A percentile compares a stretch with the other conserved stretches of the same genome.
Conservation (phyloP, 2,329 filamentous ascomycete species). For the Didymella pomorum region DNA sequence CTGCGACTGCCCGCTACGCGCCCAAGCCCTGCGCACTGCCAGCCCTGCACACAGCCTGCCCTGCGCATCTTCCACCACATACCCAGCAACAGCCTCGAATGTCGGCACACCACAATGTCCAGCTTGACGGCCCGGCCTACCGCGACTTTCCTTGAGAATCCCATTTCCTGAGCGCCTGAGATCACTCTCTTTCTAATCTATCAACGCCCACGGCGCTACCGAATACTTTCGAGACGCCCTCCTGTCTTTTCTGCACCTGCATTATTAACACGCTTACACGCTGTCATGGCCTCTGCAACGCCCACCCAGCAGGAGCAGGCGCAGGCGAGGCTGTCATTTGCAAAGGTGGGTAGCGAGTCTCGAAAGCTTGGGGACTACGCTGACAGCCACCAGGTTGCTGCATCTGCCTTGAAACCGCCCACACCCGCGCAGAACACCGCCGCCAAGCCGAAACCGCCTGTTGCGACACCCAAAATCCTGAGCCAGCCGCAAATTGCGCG, state of each 20-base stretch:
- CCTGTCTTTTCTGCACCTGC: slow-evolving; percentile 11
- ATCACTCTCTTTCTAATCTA: slow-evolving; percentile 39
- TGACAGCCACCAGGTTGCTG: slow-evolving; percentile 50
- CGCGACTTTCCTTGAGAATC: slow-evolving; percentile 62
- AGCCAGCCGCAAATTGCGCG: slow-evolving; percentile 31
- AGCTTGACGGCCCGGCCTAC: slow-evolving; percentile 55
- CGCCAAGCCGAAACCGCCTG: slow-evolving; percentile 37
- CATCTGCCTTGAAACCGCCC: slow-evolving; percentile 48
- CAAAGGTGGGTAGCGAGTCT: slow-evolving; percentile 66
- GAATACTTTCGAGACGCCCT: not conserved
- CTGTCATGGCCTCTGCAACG: slow-evolving; percentile 45
- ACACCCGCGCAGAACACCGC: slow-evolving; percentile 28
- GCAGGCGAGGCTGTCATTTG: slow-evolving; percentile 71
- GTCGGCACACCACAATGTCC: slow-evolving; percentile 61
- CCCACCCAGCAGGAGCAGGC: slow-evolving; percentile 40
- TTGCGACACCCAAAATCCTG: slow-evolving; percentile 38
- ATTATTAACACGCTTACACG: too few species aligned
- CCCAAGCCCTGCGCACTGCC: slow-evolving; percentile 23
- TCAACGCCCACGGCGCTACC: slow-evolving; percentile 22
- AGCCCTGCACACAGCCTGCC: slow-evolving; percentile 13
- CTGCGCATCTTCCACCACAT: slow-evolving; percentile 12
- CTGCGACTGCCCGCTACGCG: slow-evolving; percentile 11
- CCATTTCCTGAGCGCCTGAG: slow-evolving; percentile 53
- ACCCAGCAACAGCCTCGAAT: slow-evolving; percentile 43
- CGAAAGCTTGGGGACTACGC: slow-evolving; percentile 1